Percentiles rank a stretch among this genome's conserved stretches.
Evolutionary conservation across 495 filamentous ascomycete species (phyloP).

Genomic region (Neurospora sublineolata): DNA sequence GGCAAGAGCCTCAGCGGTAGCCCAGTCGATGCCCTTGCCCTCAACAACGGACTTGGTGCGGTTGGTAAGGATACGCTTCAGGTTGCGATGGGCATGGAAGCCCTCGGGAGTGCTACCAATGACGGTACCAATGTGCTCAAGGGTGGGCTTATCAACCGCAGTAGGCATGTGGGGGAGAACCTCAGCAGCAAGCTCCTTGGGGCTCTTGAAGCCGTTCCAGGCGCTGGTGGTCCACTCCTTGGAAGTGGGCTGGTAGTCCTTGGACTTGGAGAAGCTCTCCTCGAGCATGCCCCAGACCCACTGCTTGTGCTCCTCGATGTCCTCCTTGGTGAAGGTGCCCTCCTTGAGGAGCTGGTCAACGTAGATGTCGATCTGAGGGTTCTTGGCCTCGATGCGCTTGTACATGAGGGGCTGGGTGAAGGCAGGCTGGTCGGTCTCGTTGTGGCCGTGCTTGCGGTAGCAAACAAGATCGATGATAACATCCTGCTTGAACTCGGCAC

Average conservation of each 20-base stretch:
- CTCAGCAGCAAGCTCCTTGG: conserved; percentile 92
- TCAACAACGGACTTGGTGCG: conserved; percentile 88
- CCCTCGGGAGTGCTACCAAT: conserved; percentile 68
- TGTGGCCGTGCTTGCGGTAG: conserved; percentile 98
- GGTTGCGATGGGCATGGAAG: conserved; percentile 83
- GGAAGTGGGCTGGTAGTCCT: conserved; percentile 89
- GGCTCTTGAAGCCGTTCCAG: conserved; percentile 98
- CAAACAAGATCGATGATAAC: conserved; percentile 97
- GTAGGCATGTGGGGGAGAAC: conserved; percentile 88
- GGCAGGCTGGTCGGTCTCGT: conserved; percentile 97
- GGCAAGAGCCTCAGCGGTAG: conserved; percentile 91
- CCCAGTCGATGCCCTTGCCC: conserved; percentile 93
- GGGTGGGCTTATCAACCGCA: conserved; percentile 53
- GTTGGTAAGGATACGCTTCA: conserved; percentile 88
- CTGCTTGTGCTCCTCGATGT: conserved; percentile 97
- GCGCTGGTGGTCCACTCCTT: conserved; percentile 98
- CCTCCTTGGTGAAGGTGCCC: conserved; percentile 89
- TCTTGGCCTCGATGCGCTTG: conserved; percentile 79
- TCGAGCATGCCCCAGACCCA: conserved; percentile 99
- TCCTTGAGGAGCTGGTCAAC: conserved; percentile 78
- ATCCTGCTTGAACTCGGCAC: conserved; percentile 92
- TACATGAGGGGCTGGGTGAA: conserved; percentile 99
- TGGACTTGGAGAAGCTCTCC: conserved; percentile 91
- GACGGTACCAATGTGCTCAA: conserved; percentile 68
- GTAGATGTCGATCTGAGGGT: conserved; percentile 75